Base-by-base conservation (phyloP, 1,139 yeast genomes). In the Candida glucosophila region DNA sequence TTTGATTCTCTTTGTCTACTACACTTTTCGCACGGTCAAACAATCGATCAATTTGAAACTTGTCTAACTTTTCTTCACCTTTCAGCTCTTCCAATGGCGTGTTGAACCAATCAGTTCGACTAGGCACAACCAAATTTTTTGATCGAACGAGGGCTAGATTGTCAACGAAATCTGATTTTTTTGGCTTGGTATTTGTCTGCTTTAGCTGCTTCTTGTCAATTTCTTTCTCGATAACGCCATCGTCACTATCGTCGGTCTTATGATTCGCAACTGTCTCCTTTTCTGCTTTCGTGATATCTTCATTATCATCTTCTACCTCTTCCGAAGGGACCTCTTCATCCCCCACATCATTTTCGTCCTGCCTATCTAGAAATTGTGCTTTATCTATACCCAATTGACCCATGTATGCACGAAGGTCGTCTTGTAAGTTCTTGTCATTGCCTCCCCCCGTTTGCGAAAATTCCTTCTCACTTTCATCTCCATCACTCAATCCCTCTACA, bases 41-140 rank as follows among this genome's bases (percentile, higher is more conserved):
- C 24, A 85, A 59, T 37, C 72, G 61, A 19, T 74, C 79, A 57
- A 36, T 60, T 43, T 35, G 74, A 47, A 48, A 81, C 49, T 50
- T 58, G 45, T 47, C 70, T 49, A 43, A 55, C 37, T 46, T 64
- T 48, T 44, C 59, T 11, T 68, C 58, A 23, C 62, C 64, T 9
- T 64, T 45, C 12, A 71, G 62, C 9, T 29, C 26, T 17, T 41
- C 43, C 13, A 43, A 35, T 6, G 54, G 51, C 8, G 48, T 46
- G 34, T 77, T 71, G 49, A 75, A 82, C 96, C 95, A 85, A 36
- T 80, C 86, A 12, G 73, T 59, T 40, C 79, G 71, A 20, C 78
- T 73, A 12, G 80, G 77, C 18, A 85, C 55, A 1, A 63, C 32
- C 24, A 82, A 61, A 36, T 71, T 75, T 22, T 73, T 70, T 12